Conservation (phyloP, 345 rosid species). For the Leavenworthia alabamica region DNA sequence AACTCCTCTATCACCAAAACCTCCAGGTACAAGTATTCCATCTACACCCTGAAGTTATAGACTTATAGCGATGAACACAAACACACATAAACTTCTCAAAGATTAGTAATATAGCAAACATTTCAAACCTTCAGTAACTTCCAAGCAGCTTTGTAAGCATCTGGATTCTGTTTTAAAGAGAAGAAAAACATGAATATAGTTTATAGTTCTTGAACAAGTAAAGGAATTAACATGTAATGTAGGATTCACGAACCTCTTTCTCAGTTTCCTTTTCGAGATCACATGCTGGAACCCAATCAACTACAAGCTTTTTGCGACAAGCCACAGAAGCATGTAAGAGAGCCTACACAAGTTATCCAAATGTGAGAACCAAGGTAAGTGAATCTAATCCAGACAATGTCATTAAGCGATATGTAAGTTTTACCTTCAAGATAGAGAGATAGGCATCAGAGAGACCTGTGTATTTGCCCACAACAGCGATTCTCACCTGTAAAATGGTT, state of each 20-base stretch:
- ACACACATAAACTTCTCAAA: background rate
- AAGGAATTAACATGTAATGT: background rate
- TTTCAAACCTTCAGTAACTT: conserved; percentile 56
- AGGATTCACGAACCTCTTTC: conserved; percentile 43
- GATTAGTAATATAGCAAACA: background rate
- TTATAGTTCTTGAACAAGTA: background rate
- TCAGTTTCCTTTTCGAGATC: conserved; percentile 68
- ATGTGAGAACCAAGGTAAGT: conserved; percentile 2
- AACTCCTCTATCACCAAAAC: conserved; percentile 96
- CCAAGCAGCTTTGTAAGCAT: conserved; percentile 76
- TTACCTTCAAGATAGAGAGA: conserved; percentile 77
- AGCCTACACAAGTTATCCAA: conserved; percentile 47
- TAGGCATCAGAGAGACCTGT: conserved; percentile 84
- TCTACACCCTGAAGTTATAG: conserved; percentile 53
- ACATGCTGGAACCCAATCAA: conserved; percentile 88
- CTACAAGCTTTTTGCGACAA: conserved; percentile 56
- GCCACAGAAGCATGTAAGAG: conserved; percentile 89
- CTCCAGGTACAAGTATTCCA: conserved; percentile 95
- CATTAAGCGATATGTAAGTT: background rate
- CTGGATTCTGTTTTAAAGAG: conserved; percentile 52
- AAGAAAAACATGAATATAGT: background rate
- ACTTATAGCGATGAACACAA: background rate
- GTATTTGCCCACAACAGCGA: conserved; percentile 92
- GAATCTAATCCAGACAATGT: background rate
- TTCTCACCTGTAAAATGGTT: conserved; percentile 53